A percentile compares a stretch with the other conserved stretches of the same genome.
These are phyloP conservation scores for Epipyxis sp. DNA, from an alignment of 108 stramenopile genomes.

Conservation along the genomic window DNA sequence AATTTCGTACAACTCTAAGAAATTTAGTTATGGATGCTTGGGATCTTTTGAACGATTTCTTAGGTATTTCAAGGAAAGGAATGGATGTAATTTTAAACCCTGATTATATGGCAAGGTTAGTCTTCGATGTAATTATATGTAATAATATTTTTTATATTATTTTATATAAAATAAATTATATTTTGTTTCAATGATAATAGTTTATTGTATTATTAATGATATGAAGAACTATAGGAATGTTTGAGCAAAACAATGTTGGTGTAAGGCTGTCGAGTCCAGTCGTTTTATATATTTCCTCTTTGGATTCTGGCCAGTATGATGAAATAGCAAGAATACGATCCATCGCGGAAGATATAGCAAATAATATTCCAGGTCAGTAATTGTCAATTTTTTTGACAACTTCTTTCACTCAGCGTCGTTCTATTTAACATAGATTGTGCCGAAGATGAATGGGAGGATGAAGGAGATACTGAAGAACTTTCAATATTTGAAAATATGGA, in stretches of 20 bases:
- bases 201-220: not conserved
- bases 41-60: constrained; percentile 22
- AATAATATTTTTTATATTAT: not conserved
- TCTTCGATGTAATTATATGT: too few species aligned
- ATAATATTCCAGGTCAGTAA: too few species aligned
- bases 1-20: not conserved
- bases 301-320: too few species aligned
- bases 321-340: too few species aligned
- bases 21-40: not conserved
- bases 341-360: too few species aligned
- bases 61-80: constrained; percentile 35
- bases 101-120: constrained; percentile 4
- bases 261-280: constrained; percentile 44
- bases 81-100: not conserved
- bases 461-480: too few species aligned
- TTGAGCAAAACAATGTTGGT: constrained; percentile 62
- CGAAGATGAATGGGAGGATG: too few species aligned
- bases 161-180: not conserved
- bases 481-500: too few species aligned
- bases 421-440: too few species aligned
- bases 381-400: too few species aligned
- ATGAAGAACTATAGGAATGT: constrained; percentile 53
- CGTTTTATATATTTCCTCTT: not conserved
- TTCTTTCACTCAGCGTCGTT: too few species aligned
- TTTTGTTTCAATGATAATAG: not conserved